Base-by-base conservation (phyloP, 1,139 yeast species). In the Magnusiomyces ingens region DNA sequence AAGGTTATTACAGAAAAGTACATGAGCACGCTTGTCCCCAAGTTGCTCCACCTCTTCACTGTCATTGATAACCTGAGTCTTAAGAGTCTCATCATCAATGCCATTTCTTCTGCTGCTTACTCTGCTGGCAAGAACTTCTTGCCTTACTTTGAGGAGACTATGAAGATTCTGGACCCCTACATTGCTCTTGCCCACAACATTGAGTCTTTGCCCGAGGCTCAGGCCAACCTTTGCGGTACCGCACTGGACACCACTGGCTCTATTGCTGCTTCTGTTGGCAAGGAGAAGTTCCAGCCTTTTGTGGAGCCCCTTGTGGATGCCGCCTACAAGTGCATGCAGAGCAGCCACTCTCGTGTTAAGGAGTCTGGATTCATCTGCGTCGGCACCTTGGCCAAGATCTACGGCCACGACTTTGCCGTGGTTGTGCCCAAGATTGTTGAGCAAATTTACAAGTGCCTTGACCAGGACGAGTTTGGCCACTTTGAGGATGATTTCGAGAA, bases 331-430 rank as follows among this genome's bases (percentile, higher is more conserved):
- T 85, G 95, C 51, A 79, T 93, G 64, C 78, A 81, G 62, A 81
- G 94, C 44, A 85, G 84, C 57, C 84, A 85, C 68, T 79, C 93
- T 50, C 81, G 96, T 74, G 80, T 93, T 65, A 85, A 96, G 75
- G 99, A 93, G 73, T 81, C 96, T 53, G 96, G 96, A 49, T 91
- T 88, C 64, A 89, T 96, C n/a, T 90, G 93, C 71, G 84, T 93
- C 71, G 84, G 96, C 50, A 87, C 89, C 71, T 82, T 93, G 83
- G 96, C 98, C 55, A 88, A 87, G 74, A 96, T 93, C 45, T 93
- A 91, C 71, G 95, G 94, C 58, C 80, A 81, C 64, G 95, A 90
- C 66, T 90, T 94, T 67, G 80, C 94, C 53, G 87, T 93, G 43
- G 90, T 88, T 77, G 79, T 93, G 68, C 85, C 81, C 56, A 82